These are phyloP conservation scores for Drechslera avenae DNA, from an alignment of 2,329 filamentous ascomycete species.

Conservation along the genomic window DNA sequence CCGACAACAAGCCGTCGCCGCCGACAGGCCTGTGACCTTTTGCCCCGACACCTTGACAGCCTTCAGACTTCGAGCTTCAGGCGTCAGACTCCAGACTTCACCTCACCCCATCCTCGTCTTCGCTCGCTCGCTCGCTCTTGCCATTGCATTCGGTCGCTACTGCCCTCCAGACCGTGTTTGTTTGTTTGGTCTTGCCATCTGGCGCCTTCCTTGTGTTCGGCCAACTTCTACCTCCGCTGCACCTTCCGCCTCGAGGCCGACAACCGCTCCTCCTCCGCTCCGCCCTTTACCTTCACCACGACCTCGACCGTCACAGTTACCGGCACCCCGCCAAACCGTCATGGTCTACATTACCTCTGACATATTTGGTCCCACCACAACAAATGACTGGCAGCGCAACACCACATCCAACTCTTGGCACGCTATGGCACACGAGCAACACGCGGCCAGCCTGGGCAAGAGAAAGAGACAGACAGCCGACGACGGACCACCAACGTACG, in stretches of 20 bases:
- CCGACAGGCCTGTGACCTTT: background rate
- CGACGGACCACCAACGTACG: slow-evolving; percentile 21
- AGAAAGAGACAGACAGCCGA: slow-evolving; percentile 33
- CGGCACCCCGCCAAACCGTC: slow-evolving; percentile 14
- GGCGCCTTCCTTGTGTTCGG: background rate
- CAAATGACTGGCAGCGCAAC: slow-evolving; percentile 16
- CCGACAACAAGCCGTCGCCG: background rate
- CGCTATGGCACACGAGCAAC: slow-evolving; percentile 28
- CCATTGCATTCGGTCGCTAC: background rate
- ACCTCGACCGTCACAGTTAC: slow-evolving; percentile 18
- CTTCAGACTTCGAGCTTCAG: too few species aligned
- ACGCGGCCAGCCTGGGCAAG: slow-evolving; percentile 34
- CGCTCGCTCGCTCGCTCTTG: slow-evolving; percentile 5
- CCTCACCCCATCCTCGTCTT: background rate
- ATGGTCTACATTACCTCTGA: slow-evolving; percentile 48
- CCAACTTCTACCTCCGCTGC: slow-evolving; percentile 4
- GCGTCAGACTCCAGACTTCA: too few species aligned
- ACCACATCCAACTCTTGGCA: slow-evolving; percentile 18
- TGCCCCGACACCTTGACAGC: too few species aligned
- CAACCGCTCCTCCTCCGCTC: slow-evolving; percentile 1
- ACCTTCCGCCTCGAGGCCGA: slow-evolving; percentile 1
- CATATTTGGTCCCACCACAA: slow-evolving; percentile 34
- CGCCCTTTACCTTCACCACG: slow-evolving; percentile 4
- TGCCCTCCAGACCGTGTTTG: background rate
- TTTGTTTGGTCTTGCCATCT: background rate